A percentile compares a stretch with the other conserved stretches of the same genome.
Conservation (phyloP, 441 rosid genomes). For the Biscutella laevigata region DNA sequence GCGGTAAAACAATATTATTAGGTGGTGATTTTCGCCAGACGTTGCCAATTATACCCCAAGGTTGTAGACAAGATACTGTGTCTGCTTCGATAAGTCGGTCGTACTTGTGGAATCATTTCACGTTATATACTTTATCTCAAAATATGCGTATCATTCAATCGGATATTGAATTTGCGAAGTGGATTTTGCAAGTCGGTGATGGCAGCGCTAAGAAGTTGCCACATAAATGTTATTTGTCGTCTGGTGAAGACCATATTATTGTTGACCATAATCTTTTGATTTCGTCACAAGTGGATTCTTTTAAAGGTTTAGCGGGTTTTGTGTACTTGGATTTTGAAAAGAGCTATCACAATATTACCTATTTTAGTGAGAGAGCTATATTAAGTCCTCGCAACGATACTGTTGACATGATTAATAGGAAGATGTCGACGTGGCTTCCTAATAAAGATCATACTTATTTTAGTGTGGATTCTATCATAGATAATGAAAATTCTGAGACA, state of each 20-base stretch:
- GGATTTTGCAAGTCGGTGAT: neutral
- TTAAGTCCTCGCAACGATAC: neutral
- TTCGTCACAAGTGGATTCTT: too few relatives aligned
- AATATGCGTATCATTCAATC: neutral
- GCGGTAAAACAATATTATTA: neutral
- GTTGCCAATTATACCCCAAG: neutral
- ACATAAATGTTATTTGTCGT: too few relatives aligned
- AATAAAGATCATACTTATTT: neutral
- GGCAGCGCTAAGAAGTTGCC: neutral
- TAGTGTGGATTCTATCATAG: neutral
- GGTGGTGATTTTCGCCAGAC: conserved; percentile 1
- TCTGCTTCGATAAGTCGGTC: neutral
- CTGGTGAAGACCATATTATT: too few relatives aligned
- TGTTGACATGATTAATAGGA: neutral
- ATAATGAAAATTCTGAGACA: neutral
- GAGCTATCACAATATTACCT: neutral
- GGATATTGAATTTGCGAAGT: neutral
- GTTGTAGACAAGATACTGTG: neutral
- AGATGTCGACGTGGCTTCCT: neutral
- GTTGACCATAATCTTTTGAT: too few relatives aligned
- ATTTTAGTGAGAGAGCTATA: neutral
- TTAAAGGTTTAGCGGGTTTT: neutral
- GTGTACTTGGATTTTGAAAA: neutral
- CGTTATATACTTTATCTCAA: too few relatives aligned
- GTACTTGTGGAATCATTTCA: too few relatives aligned